Evolutionary conservation across 805 yeast species (phyloP).

Genomic region (Candida koratica): DNA sequence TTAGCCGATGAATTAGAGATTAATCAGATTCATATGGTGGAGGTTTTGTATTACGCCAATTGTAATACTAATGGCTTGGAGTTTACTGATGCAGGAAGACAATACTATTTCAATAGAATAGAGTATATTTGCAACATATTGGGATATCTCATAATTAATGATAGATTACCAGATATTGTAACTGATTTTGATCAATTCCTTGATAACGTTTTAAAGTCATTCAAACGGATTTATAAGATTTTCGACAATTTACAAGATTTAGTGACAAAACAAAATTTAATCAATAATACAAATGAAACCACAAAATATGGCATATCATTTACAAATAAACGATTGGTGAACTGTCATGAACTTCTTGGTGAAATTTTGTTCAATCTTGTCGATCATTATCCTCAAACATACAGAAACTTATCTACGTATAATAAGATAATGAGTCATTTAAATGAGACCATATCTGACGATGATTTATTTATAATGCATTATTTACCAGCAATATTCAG

Average conservation of each 20-base stretch:
- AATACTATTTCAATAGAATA: slow-evolving; percentile 64
- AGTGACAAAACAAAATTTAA: slow-evolving; percentile 44
- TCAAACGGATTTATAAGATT: slow-evolving; percentile 55
- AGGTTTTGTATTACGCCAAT: slow-evolving; percentile 52
- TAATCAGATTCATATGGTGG: slow-evolving; percentile 76
- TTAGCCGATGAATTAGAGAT: slow-evolving; percentile 49
- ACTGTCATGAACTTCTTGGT: slow-evolving; percentile 69
- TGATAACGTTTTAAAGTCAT: slow-evolving; percentile 47
- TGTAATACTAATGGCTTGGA: slow-evolving; percentile 43
- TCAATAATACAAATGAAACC: slow-evolving; percentile 47
- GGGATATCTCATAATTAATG: slow-evolving; percentile 25
- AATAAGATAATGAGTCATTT: slow-evolving; percentile 43
- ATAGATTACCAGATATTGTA: slow-evolving; percentile 22
- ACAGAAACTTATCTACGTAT: slow-evolving; percentile 31
- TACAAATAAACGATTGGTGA: slow-evolving; percentile 58
- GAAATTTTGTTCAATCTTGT: slow-evolving; percentile 56
- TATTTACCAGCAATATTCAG: slow-evolving; percentile 57
- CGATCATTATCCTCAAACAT: slow-evolving; percentile 30
- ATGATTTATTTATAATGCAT: slow-evolving; percentile 64
- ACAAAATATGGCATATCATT: slow-evolving; percentile 43
- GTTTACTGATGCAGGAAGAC: slow-evolving; percentile 58
- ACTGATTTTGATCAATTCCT: slow-evolving; percentile 20
- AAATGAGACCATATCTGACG: slow-evolving; percentile 43
- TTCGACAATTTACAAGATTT: slow-evolving; percentile 51
- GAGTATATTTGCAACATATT: slow-evolving; percentile 70